Evolutionary conservation across 2,329 filamentous ascomycete genomes (phyloP).

Genomic region (Monosporascus sp.): DNA sequence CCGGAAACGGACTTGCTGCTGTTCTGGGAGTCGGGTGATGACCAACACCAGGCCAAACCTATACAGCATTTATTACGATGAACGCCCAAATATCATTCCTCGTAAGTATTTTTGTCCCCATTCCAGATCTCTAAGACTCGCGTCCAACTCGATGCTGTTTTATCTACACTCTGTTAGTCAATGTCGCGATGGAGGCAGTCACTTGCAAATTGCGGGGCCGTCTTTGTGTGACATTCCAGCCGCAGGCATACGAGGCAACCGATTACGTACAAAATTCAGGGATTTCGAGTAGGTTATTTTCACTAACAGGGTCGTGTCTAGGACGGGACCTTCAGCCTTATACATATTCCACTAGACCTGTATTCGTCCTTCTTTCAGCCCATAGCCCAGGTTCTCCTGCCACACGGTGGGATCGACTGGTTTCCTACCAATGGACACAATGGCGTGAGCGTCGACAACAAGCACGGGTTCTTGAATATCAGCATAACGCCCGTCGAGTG

Average conservation of each 20-base stretch:
- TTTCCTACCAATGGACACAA: slow-evolving; percentile 31
- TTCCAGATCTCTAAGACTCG: not conserved
- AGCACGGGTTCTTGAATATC: slow-evolving; percentile 85
- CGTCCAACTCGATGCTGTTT: not conserved
- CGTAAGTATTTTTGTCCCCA: slow-evolving; percentile 16
- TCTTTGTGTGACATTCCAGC: not conserved
- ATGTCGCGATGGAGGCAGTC: no score
- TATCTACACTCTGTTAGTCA: not conserved
- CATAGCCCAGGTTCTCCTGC: slow-evolving; percentile 79
- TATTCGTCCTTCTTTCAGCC: slow-evolving; percentile 78
- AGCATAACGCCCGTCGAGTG: slow-evolving; percentile 90
- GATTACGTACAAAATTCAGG: not conserved
- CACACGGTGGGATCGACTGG: slow-evolving; percentile 41
- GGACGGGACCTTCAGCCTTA: slow-evolving; percentile 82
- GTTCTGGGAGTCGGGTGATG: not conserved
- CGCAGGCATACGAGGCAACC: not conserved
- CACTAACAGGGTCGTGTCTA: slow-evolving; percentile 34
- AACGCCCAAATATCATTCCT: slow-evolving; percentile 31
- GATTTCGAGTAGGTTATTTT: not conserved
- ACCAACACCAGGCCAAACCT: not conserved
- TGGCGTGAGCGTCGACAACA: slow-evolving; percentile 45
- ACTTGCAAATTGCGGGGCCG: no score
- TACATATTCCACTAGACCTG: slow-evolving; percentile 80
- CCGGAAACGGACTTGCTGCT: not conserved
- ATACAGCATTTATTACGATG: slow-evolving; percentile 15